Evolutionary conservation across 352 stramenopile genomes (phyloP), one percentile per base, ranked within the genome.

Genomic region (Pythium angustatum): DNA sequence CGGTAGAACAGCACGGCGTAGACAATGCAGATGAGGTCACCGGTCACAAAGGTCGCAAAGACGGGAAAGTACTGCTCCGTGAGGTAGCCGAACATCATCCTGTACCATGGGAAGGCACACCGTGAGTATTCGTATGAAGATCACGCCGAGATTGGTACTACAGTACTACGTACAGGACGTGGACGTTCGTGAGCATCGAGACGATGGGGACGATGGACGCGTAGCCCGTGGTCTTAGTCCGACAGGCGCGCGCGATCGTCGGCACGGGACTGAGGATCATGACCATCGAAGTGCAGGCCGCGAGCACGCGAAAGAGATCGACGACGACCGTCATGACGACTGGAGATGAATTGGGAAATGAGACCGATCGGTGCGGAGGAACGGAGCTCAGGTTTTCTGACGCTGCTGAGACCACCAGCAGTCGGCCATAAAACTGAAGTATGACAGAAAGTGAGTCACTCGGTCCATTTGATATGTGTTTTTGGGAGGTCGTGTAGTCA

Each of bases 1-100:
- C 67, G 74, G 60, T 81, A 87, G 68, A 87, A 87, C 22, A 83
- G 31, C 12, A 69, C 34, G 24, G 87, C 72, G 69, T 87, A 90
- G 21, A 73, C 28, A 31, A 85, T 24, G 7, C 75, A 68, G 7
- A 77, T 67, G 36, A 76, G 49, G 59, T 81, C 71, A 21, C 78
- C 81, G 14, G 77, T 68, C 15, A 48, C 63, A 41, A 82, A 90
- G 0, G 77, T 85, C 8, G 64, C 64, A 27, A 86, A 74, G 4
- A 90, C 68, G 5, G 81, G 78, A 50, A 87, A 83, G 55, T 79
- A 71, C 41, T 84, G 74, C 48, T 65, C 55, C 19, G 72, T 65
- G 27, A 86, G 69, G 51, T 83, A 87, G 52, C 78, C 78, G 62
- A 79, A 86, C 56, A 86, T 60, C 63, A 70, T 70, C 62, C 58